Evolutionary conservation across 1,139 yeast genomes (phyloP), one percentile per base, ranked within the genome.

Genomic region (Taphrina betulina): DNA sequence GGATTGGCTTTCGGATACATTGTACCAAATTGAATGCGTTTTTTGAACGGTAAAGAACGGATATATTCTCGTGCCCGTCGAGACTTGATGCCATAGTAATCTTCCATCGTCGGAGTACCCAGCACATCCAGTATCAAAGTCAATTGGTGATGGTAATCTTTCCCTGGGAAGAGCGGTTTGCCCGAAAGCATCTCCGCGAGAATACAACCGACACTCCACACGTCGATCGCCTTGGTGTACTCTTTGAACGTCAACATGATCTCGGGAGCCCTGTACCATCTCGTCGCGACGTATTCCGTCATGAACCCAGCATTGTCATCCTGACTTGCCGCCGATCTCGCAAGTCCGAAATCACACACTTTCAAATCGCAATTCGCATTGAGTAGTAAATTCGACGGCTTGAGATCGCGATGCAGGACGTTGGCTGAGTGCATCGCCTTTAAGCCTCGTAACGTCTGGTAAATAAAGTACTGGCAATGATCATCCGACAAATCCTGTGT

Each of bases 231-330:
- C 59, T 90, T 86, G 24, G 96, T 85, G 71, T 92, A 92, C 67
- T 86, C 90, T 60, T 90, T 92, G 66, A 89, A 85, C 1, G 96
- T 87, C 56, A 92, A 76, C 97, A 90, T 90, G 68, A 90, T 90
- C 67, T 90, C 97, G 0, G 97, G 97, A 1, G 97, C 97, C 54
- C 97, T 75, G 71, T 90, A 90, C 97, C 97, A 90, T 64, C 97
- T 75, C 3, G 98, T 92, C 5, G 97, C 97, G 53, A 92, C 97
- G 68, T 92, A 92, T 70, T 92, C 97, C 2, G 98, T 92, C 85
- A 92, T 78, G 68, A 82, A 81, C 40, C 90, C 85, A 60, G 80
- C 78, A 64, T 80, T 81, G 67, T 79, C 82, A 60, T 79, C 81
- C 55, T 75, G 75, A 60, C 77, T 70, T 5, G 78, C 74, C 14